Base-by-base conservation (phyloP, 352 stramenopile species). In the Stephanocyclus meneghinianus region DNA sequence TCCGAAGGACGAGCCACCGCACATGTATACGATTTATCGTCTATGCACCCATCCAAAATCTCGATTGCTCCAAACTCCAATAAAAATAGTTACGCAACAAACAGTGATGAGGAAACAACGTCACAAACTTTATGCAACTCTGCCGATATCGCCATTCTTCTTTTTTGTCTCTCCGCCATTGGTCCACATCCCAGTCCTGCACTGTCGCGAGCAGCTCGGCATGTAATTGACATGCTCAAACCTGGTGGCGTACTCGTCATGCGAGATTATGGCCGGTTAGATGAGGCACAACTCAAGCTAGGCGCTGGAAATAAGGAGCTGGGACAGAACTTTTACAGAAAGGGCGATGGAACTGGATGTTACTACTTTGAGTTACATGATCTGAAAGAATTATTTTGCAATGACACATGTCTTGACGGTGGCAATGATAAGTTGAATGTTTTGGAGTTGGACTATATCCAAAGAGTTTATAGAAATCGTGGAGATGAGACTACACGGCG, bases 281-380 rank as follows among this genome's bases (percentile, higher is more conserved):
- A 98, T 84, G 95, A 98, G 78, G 95, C 95, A 6, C 96, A 98
- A 89, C 89, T 98, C 66, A 95, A 97, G 70, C 96, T 98, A 80
- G 93, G 91, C 78, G 64, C 40, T 35, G 53, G 81, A 42, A 64
- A 76, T 9, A 90, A 90, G 73, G 95, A 96, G 63, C 86, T 98
- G 29, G 93, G 95, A 60, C 93, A 98, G 1, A 98, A 98, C 76
- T 97, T 97, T 53, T 98, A 98, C 87, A 91, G 96, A 44, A 95
- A 96, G 65, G 90, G 96, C 76, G 96, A 98, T 88, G 97, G 97
- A 71, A 98, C 96, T 2, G 94, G 95, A 32, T 96, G 95, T 71
- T 98, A 98, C 85, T 98, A 98, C 82, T 98, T 98, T 76, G 74
- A 83, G 40, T 70, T 90, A 21, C 56, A 90, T 48, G 88, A 93